These are phyloP conservation scores for Quillaja saponaria DNA, from an alignment of 306 rosid genomes.

Conservation along the genomic window DNA sequence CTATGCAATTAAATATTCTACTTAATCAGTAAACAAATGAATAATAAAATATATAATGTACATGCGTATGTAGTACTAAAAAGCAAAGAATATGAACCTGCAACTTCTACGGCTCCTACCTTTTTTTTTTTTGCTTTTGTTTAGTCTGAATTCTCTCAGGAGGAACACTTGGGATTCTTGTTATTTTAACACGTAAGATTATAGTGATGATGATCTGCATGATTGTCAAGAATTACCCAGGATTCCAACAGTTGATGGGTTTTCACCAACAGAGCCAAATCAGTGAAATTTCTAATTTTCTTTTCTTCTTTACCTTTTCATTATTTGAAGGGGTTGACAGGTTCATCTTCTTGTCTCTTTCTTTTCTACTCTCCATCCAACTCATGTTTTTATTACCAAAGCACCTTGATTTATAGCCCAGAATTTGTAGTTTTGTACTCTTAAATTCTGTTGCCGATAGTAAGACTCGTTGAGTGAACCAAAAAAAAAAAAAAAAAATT, in stretches of 20 bases:
- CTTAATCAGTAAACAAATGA: not conserved
- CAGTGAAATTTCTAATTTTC: not conserved
- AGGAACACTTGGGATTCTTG: constrained; percentile 44
- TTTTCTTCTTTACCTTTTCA: not conserved
- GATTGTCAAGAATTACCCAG: constrained; percentile 34
- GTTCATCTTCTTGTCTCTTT: no score
- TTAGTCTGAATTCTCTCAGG: constrained; percentile 26
- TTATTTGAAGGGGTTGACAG: constrained; percentile 12
- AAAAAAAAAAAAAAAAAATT: no score
- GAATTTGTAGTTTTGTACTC: no score
- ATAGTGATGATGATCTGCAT: constrained; percentile 41
- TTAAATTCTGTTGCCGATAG: no score
- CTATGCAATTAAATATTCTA: constrained; percentile 21
- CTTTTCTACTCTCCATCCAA: no score
- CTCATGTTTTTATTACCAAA: no score
- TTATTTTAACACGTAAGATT: no score
- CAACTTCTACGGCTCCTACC: constrained; percentile 30
- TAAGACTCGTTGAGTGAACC: no score
- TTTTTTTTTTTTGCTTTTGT: constrained; percentile 28
- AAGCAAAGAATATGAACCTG: constrained; percentile 33
- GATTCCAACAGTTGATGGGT: constrained; percentile 29
- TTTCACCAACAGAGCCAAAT: constrained; percentile 25
- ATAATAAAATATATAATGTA: not conserved
- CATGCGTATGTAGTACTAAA: constrained; percentile 26
- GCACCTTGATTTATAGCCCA: no score